Evolutionary conservation across 768 basidiomycete genomes (phyloP).

Genomic region (Candolleomyces efflorescens): DNA sequence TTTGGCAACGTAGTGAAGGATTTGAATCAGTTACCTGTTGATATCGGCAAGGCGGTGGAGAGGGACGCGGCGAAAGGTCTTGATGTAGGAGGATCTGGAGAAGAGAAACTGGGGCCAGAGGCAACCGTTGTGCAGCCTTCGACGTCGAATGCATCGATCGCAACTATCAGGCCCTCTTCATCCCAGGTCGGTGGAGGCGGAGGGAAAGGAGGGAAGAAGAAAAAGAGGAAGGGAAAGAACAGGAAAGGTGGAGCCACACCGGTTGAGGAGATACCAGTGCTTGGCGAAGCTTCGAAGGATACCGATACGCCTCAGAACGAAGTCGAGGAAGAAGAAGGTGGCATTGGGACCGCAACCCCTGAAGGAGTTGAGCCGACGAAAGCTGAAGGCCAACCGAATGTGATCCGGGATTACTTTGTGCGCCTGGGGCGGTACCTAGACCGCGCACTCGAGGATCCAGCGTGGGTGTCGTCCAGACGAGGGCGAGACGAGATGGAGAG

Average conservation of each 20-base stretch:
- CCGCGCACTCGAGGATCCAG: conserved; percentile 17
- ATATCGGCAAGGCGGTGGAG: background rate
- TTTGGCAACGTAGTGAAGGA: conserved; percentile 17
- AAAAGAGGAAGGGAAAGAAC: conserved; percentile 5
- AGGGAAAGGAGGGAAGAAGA: conserved; percentile 9
- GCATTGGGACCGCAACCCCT: too few relatives aligned
- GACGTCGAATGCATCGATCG: background rate
- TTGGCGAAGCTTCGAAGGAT: background rate
- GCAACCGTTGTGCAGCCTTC: background rate
- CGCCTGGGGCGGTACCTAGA: conserved; percentile 20
- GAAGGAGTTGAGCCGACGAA: too few relatives aligned
- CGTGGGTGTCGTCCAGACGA: conserved; percentile 18
- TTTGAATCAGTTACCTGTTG: conserved; percentile 14
- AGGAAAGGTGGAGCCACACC: background rate
- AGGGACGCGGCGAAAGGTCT: background rate
- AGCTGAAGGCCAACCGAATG: conserved; percentile 2
- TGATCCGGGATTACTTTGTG: conserved; percentile 15
- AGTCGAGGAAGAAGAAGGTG: too few relatives aligned
- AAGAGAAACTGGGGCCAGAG: too few relatives aligned
- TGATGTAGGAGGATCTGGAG: too few relatives aligned
- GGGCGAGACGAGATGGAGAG: conserved; percentile 14
- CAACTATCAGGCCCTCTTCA: background rate
- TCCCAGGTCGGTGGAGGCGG: conserved; percentile 9
- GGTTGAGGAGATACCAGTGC: background rate
- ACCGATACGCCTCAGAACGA: background rate